phyloP scores from a whole-genome alignment of 1,284 basidiomycete genomes.

The Marasmius tenuissimus region DNA sequence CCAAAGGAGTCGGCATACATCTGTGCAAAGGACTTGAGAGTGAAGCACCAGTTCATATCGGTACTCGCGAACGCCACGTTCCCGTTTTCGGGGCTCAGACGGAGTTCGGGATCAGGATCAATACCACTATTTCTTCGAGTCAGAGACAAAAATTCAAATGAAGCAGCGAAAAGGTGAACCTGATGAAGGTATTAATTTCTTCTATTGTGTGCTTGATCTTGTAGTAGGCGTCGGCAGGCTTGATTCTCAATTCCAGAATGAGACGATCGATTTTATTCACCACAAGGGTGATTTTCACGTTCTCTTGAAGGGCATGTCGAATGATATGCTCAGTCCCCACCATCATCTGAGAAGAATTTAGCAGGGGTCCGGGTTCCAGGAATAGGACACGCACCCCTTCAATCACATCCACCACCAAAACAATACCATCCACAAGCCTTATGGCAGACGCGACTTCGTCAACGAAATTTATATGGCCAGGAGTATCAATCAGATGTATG shows the following conservation, averaged over 20 bases:
- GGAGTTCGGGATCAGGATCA: conserved; percentile 83
- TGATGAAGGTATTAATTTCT: conserved; percentile 95
- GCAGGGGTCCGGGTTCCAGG: conserved; percentile 4
- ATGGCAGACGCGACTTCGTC: conserved; percentile 93
- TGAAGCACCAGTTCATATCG: conserved; percentile 98
- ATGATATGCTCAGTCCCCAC: conserved; percentile 86
- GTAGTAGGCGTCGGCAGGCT: conserved; percentile 96
- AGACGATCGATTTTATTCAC: conserved; percentile 98
- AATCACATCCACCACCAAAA: conserved; percentile 94
- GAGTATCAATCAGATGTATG: conserved; percentile 94
- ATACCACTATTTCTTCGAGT: conserved; percentile 61
- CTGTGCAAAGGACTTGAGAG: conserved; percentile 90
- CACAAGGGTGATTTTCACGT: conserved; percentile 89
- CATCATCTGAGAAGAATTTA: conserved; percentile 63
- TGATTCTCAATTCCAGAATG: conserved; percentile 94
- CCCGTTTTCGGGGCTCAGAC: conserved; percentile 91
- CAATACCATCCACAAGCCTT: conserved; percentile 89
- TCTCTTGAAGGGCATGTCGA: conserved; percentile 85
- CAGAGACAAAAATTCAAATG: conserved; percentile 1
- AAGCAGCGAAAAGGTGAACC: conserved; percentile 43
- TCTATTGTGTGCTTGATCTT: conserved; percentile 99
- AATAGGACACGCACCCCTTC: conserved; percentile 72
- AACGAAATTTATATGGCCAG: conserved; percentile 97
- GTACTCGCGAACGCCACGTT: conserved; percentile 98
- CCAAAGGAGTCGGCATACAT: conserved; percentile 96